phyloP scores from a whole-genome alignment of 768 basidiomycete genomes.

The Sarcomyxa edulis region DNA sequence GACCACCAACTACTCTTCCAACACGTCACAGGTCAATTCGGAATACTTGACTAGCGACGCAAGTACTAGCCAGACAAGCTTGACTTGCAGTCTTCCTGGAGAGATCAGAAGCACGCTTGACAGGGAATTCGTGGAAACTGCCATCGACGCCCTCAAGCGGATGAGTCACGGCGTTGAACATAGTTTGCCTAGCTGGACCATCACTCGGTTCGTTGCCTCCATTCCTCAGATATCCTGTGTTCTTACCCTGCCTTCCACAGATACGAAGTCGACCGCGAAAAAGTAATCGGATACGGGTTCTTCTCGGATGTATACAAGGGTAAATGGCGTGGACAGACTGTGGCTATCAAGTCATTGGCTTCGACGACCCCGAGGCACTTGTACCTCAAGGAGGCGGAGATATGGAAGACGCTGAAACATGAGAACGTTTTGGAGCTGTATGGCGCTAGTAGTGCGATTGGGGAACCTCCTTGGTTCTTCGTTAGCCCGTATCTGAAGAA shows the following conservation, averaged over 20 bases:
- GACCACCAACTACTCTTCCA: too few relatives aligned
- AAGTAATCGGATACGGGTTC: constrained; percentile 66
- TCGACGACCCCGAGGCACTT: constrained; percentile 53
- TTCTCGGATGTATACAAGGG: constrained; percentile 78
- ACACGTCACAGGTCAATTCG: too few relatives aligned
- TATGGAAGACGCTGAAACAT: constrained; percentile 70
- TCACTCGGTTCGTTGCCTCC: constrained; percentile 44
- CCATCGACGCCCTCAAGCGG: constrained; percentile 65
- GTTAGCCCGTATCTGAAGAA: constrained; percentile 70
- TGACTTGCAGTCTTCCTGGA: too few relatives aligned
- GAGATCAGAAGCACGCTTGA: constrained; percentile 40
- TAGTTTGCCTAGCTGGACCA: constrained; percentile 68
- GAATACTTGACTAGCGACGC: too few relatives aligned
- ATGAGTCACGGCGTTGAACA: constrained; percentile 41
- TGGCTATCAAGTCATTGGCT: constrained; percentile 71
- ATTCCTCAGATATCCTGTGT: background rate
- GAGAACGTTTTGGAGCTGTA: constrained; percentile 68
- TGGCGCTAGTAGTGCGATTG: constrained; percentile 70
- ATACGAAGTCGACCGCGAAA: constrained; percentile 71
- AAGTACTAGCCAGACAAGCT: too few relatives aligned
- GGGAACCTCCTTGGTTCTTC: constrained; percentile 73
- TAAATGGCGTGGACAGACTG: constrained; percentile 57
- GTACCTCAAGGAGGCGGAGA: constrained; percentile 64
- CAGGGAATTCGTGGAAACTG: constrained; percentile 64
- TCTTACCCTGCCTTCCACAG: constrained; percentile 21